Conservation (phyloP, 2,329 filamentous ascomycete species). For the Grosmannia clavigera region DNA sequence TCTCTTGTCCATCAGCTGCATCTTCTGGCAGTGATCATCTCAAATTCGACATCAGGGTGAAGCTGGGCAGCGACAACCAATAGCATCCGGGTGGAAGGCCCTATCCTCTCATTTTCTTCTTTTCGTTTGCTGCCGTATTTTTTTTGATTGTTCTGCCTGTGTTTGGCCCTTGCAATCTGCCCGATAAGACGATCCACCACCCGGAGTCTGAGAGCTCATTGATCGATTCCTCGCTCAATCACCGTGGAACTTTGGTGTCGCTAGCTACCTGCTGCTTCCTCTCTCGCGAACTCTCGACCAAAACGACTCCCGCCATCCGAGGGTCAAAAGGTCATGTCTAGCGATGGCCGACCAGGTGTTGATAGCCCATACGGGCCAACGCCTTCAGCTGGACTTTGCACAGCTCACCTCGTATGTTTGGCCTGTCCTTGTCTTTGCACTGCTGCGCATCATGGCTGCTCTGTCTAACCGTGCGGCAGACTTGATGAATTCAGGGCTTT, state of each 20-base stretch:
- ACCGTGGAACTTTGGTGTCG: not conserved
- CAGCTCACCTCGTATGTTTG: conserved; percentile 58
- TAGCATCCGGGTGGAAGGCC: not conserved
- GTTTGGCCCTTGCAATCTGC: not conserved
- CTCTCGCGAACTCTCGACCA: not conserved
- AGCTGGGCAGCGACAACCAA: not conserved
- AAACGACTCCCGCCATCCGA: not conserved
- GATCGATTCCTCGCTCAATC: not conserved
- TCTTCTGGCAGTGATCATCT: not conserved
- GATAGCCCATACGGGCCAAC: conserved; percentile 86
- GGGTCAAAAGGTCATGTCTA: conserved; percentile 28
- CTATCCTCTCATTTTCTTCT: not conserved
- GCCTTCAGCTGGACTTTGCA: conserved; percentile 64
- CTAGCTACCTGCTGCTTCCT: not conserved
- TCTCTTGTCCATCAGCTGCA: conserved; percentile 2
- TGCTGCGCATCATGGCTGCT: not conserved
- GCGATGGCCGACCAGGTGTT: conserved; percentile 83
- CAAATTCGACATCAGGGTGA: not conserved
- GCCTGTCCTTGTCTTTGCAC: not conserved
- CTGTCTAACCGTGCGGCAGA: conserved; percentile 26
- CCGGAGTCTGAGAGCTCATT: too few species aligned
- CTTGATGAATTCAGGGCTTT: conserved; percentile 77
- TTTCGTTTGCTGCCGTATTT: too few species aligned
- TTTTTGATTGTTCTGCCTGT: too few species aligned
- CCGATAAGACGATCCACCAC: not conserved